These are phyloP conservation scores for Volvariella surrecta DNA, from an alignment of 1,284 basidiomycete genomes.

Conservation along the genomic window DNA sequence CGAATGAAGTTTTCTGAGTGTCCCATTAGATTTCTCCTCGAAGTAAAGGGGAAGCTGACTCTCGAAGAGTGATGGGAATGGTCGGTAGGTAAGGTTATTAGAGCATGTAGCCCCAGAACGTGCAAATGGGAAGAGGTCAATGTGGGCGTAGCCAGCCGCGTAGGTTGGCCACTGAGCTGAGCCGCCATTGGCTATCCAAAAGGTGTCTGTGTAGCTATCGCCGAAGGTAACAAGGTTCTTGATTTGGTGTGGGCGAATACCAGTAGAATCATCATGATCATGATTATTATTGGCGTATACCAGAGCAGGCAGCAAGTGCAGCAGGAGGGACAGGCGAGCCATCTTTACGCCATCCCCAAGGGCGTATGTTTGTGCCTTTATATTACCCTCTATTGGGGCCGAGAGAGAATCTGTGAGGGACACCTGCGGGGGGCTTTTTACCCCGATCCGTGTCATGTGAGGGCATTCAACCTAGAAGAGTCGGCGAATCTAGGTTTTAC, in stretches of 20 bases:
- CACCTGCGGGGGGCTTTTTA: no score
- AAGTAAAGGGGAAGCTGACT: slow-evolving; percentile 32
- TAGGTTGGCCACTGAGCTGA: slow-evolving; percentile 29
- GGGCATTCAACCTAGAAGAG: no score
- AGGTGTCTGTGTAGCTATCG: slow-evolving; percentile 32
- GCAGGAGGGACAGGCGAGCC: no score
- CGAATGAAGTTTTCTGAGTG: slow-evolving; percentile 19
- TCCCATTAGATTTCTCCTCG: slow-evolving; percentile 19
- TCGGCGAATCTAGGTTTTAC: no score
- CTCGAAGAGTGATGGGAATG: slow-evolving; percentile 32
- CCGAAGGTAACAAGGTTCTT: slow-evolving; percentile 32
- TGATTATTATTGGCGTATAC: no score
- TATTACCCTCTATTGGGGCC: no score
- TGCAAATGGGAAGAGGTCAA: slow-evolving; percentile 32
- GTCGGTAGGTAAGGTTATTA: slow-evolving; percentile 33
- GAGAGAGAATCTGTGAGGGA: no score
- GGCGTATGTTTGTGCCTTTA: no score
- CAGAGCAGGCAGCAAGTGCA: no score
- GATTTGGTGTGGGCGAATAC: slow-evolving; percentile 15
- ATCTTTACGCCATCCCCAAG: no score
- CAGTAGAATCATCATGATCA: no score
- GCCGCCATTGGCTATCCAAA: slow-evolving; percentile 22
- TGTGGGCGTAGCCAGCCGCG: slow-evolving; percentile 26
- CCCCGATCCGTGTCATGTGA: no score
- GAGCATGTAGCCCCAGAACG: slow-evolving; percentile 36